These are phyloP conservation scores for Clonostachys sp. DNA, from an alignment of 2,329 filamentous ascomycete genomes.

Conservation along the genomic window DNA sequence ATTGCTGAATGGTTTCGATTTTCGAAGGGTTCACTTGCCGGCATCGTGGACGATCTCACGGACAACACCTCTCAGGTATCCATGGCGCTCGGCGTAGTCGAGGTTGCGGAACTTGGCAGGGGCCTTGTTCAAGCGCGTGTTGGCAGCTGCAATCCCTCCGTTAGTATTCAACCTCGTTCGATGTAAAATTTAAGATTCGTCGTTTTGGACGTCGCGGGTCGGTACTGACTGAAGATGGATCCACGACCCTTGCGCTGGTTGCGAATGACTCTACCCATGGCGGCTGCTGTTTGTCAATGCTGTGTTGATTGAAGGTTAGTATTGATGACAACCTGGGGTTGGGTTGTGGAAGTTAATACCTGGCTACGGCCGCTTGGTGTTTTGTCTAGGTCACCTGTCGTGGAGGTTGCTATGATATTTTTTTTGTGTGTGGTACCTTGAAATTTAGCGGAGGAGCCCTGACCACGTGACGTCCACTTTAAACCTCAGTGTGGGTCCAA, in stretches of 20 bases:
- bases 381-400: slow-evolving; percentile 22
- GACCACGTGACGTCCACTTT: slow-evolving; percentile 23
- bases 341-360: slow-evolving; percentile 22
- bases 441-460: slow-evolving; percentile 20
- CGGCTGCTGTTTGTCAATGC: slow-evolving; percentile 17
- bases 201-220: slow-evolving; percentile 4
- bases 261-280: slow-evolving; percentile 59
- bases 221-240: slow-evolving; percentile 51
- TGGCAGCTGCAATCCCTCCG: slow-evolving; percentile 51
- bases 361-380: slow-evolving; percentile 34
- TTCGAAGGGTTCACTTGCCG: slow-evolving; percentile 41
- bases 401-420: slow-evolving; percentile 20
- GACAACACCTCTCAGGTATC: slow-evolving; percentile 94
- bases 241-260: slow-evolving; percentile 60
- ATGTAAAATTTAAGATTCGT: slow-evolving; percentile 1
- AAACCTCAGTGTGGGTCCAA: no score
- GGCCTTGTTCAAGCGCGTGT: slow-evolving; percentile 87
- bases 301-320: slow-evolving; percentile 19
- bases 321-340: slow-evolving; percentile 14
- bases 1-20: background rate
- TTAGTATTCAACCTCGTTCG: slow-evolving; percentile 2
- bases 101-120: slow-evolving; percentile 87
- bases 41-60: slow-evolving; percentile 99
- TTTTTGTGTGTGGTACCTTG: slow-evolving; percentile 26
- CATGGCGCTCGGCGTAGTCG: slow-evolving; percentile 96